Percentiles rank a stretch among this genome's conserved stretches.
Conservation (phyloP, 768 basidiomycete species). For the Podaxis mareebaensis region DNA sequence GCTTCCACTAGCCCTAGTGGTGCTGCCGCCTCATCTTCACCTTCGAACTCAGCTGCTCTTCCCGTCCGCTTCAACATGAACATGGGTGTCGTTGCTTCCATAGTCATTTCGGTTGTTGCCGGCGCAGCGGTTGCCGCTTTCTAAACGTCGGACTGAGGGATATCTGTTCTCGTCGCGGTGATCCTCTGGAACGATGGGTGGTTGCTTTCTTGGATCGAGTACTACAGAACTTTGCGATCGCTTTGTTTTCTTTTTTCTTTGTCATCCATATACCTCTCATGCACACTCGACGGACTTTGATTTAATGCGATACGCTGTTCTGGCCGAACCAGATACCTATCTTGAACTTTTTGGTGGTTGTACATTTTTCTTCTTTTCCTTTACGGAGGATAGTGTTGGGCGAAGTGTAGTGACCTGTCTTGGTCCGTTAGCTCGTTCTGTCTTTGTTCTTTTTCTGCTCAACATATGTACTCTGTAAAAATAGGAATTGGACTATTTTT, state of each 20-base stretch:
- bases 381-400: conserved; percentile 2
- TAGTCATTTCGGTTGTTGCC: conserved; percentile 39
- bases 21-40: conserved; percentile 22
- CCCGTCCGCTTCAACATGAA: conserved; percentile 31
- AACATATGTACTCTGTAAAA: conserved; percentile 10
- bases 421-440: conserved; percentile 6
- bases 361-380: neutral
- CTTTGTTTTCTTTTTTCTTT: neutral
- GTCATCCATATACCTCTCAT: neutral
- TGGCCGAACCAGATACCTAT: neutral
- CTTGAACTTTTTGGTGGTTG: neutral
- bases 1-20: conserved; percentile 15
- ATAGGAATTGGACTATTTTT: conserved; percentile 8
- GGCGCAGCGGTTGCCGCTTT: conserved; percentile 48
- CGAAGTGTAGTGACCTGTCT: conserved; percentile 6
- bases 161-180: neutral
- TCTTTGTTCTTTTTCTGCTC: conserved; percentile 2
- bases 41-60: conserved; percentile 30
- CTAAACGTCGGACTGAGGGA: conserved; percentile 25
- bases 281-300: conserved; percentile 4
- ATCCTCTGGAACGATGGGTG: neutral
- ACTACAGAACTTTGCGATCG: neutral
- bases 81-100: conserved; percentile 10
- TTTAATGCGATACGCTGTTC: neutral
- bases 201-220: conserved; percentile 5